Conservation (phyloP, 345 rosid species). For the Citrus australasica region DNA sequence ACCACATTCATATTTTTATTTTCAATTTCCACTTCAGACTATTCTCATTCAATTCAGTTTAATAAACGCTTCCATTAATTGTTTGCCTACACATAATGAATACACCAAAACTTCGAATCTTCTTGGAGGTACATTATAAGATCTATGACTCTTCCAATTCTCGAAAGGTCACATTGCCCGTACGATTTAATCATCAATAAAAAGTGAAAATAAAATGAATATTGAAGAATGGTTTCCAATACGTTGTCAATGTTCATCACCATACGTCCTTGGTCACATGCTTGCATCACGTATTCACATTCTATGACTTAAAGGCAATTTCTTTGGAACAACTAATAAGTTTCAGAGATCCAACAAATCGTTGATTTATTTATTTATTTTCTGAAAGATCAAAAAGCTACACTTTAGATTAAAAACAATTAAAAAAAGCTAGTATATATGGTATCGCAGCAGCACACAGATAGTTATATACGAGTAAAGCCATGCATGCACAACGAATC, state of each 20-base stretch:
- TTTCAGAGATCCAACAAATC: not conserved
- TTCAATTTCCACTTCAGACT: accelerated
- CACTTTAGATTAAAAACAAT: not conserved
- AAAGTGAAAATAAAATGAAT: not conserved
- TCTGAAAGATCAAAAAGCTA: not conserved
- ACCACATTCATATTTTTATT: too few relatives aligned
- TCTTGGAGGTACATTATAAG: too few relatives aligned
- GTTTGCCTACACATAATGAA: too few relatives aligned
- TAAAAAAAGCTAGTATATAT: not conserved
- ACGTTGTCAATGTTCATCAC: not conserved
- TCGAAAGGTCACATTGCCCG: not conserved
- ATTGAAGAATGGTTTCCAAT: not conserved
- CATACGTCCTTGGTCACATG: not conserved
- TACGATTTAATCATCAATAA: not conserved
- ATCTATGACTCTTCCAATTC: not conserved
- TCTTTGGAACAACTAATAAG: not conserved
- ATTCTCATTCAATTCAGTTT: too few relatives aligned
- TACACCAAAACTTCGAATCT: too few relatives aligned
- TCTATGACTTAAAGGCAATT: not conserved
- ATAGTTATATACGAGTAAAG: too few relatives aligned
- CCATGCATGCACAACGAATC: not conserved
- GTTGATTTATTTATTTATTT: not conserved
- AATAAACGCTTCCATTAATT: too few relatives aligned
- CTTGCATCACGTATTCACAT: not conserved
- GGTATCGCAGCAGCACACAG: not conserved